Base-by-base conservation (phyloP, 768 basidiomycete genomes). In the Gyrodon lividus region DNA sequence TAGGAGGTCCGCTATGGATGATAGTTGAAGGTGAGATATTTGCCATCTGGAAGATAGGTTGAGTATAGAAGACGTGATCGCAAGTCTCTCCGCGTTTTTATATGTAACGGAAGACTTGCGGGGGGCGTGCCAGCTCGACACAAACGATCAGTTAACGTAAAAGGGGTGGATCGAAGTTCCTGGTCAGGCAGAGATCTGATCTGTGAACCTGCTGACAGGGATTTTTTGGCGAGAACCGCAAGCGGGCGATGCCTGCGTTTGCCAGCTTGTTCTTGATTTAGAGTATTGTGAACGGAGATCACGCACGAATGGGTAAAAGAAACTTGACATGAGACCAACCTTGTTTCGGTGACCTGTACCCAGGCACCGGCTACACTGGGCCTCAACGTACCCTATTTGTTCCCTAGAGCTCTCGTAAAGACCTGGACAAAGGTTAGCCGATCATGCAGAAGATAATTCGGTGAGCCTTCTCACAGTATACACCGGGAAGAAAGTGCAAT, bases 281-380 rank as follows among this genome's bases (percentile, higher is more conserved):
- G 61, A 49, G 44, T 14, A 44, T 50, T 52, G 50, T 24, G 43
- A 47, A 55, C 43, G 65, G 65, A 59, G 55, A 62, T 64, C 59
- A 56, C 41, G 43, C 57, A 38, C 37, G 57, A 58, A 33, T 53
- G 60, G 61, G 60, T 54, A 63, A 66, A 61, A 64, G 53, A 66
- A 59, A 56, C 59, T 17, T 51, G 63, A 55, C 63, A 66, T 68
- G 63, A 58, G 59, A 68, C 56, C 50, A 70, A 70, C 63, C 61
- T 66, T 68, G 48, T 56, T 58, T 63, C 45, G 39, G 49, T 46
- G 53, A 54, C 48, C 43, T 44, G 43, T 55, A 47, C 44, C 31
- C 57, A 70, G 68, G 63, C 50, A 68, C 65, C 46, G 26, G 63
- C 26, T 43, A 40, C 35, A 39, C 30, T 17, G 34, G 43, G 48